Base-by-base conservation (phyloP, 2,329 filamentous ascomycete species). In the Aspergillus sp. region DNA sequence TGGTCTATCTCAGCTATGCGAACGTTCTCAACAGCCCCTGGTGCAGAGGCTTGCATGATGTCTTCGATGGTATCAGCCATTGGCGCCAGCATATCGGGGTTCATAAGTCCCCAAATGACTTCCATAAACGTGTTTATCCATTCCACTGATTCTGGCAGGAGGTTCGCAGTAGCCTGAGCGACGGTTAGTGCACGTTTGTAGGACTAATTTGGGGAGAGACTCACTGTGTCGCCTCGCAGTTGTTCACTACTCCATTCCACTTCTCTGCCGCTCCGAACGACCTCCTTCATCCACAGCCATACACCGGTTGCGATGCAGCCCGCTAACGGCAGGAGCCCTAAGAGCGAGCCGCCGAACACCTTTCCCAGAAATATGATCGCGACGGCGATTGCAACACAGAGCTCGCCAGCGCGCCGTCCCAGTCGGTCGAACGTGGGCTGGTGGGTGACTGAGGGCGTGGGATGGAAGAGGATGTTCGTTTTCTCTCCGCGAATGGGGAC, bases 401-500 rank as follows among this genome's bases (percentile, higher is more conserved):
- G 62, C 1, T 75, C 65, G 28, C 75, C 77, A n/a, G 81, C 83
- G 7, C 80, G 75, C 43, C 75, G 74, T 61, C 96, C 86, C 36
- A 95, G 60, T 8, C 74, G 61, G 13, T 69, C 74, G 55, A 83
- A 95, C 73, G 86, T 93, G 4, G 88, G 86, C 58, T 93, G 85
- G 53, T 86, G 94, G 64, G 80, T 86, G 44, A 94, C 74, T 0
- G 82, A 82, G 0, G 89, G 89, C 0, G 89, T 96, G 11, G 91
- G 89, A 58, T 95, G 89, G 60, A 96, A 96, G 17, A 95, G 72
- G 12, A 96, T 80, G 41, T 94, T 95, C 3, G 91, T 96, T 71
- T 91, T 95, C 55, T 96, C 89, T 49, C 88, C 89, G 52, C 88
- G 83, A 37, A 96, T 93, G 3, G 91, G 91, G 1, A 96, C 86